Evolutionary conservation across 1,284 basidiomycete genomes (phyloP).

Genomic region (Puccinia horiana): DNA sequence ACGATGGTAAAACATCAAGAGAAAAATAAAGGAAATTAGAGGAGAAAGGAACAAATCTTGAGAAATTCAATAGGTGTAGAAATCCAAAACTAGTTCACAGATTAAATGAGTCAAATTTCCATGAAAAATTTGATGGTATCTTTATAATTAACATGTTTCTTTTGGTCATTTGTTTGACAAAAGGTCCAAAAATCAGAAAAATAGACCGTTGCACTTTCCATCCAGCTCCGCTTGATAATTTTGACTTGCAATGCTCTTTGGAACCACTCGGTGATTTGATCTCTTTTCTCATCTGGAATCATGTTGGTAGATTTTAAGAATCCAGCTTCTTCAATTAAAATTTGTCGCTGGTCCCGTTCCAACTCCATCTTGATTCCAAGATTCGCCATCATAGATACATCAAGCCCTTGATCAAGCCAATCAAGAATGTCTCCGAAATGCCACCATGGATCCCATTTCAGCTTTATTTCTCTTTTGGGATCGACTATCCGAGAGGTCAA

Average conservation of each 20-base stretch:
- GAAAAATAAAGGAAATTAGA: too few species aligned
- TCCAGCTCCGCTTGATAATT: neutral
- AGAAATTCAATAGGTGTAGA: too few species aligned
- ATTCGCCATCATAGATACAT: neutral
- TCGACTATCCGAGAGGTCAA: neutral
- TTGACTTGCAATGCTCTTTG: neutral
- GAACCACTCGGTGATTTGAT: neutral
- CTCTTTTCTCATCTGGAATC: neutral
- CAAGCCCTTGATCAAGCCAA: neutral
- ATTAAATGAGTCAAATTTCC: too few species aligned
- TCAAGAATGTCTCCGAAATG: neutral
- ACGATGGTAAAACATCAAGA: too few species aligned
- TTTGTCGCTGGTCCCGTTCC: neutral
- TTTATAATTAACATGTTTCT: too few species aligned
- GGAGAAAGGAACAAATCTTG: too few species aligned
- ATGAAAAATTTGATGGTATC: neutral
- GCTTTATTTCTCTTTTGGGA: neutral
- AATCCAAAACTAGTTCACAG: too few species aligned
- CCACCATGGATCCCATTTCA: neutral
- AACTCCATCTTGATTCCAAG: neutral
- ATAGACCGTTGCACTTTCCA: neutral
- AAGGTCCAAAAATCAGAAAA: neutral
- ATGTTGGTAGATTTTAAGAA: neutral
- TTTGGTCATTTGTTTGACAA: too few species aligned
- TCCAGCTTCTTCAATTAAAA: neutral